Base-by-base conservation (phyloP, 2,329 filamentous ascomycete species). In the Harringtonia aguacate region DNA sequence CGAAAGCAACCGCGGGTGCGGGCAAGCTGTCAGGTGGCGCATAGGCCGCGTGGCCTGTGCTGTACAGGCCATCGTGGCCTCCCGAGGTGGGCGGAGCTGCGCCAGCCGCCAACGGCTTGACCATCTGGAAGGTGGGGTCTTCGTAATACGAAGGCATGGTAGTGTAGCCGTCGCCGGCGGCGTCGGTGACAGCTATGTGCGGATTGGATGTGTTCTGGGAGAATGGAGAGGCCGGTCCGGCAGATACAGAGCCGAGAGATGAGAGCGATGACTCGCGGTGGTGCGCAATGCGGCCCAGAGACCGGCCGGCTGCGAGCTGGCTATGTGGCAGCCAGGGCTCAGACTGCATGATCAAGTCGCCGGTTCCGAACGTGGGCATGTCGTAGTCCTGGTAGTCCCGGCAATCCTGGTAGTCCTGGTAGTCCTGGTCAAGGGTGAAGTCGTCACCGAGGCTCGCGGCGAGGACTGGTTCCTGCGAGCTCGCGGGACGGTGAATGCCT, bases 231-330 rank as follows among this genome's bases (percentile, higher is more conserved):
- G 70, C 65, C 17, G 77, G 77, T n/a, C 72, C 74, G 22, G 73
- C 68, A 1, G 77, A 80, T 30, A 72, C 67, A 1, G 77, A 80
- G 12, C 73, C 75, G 34, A 79, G 53, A 0, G 77, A 80, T 0
- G 77, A 80, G 31, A 77, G 61, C 8, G 76, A 80, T 3, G 76
- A 75, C 50, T 80, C 75, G 51, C 77, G 71, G 37, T 80, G 68
- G 53, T 81, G 77, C 22, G 65, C 54, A 31, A 66, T 56, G 15
- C 66, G 63, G 45, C 59, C 58, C 33, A 60, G 49, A 10, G 56
- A 51, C 53, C 62, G 64, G 20, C 62, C 58, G 31, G 61, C 62
- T 48, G 37, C 34, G 18, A 62, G 57, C 47, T 66, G 65, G 29
- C 24, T 27, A 36, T 58, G 49, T 20, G 54, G 49, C 44, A 61